phyloP scores from a whole-genome alignment of 805 yeast species.

The Zygoascus tannicola region DNA sequence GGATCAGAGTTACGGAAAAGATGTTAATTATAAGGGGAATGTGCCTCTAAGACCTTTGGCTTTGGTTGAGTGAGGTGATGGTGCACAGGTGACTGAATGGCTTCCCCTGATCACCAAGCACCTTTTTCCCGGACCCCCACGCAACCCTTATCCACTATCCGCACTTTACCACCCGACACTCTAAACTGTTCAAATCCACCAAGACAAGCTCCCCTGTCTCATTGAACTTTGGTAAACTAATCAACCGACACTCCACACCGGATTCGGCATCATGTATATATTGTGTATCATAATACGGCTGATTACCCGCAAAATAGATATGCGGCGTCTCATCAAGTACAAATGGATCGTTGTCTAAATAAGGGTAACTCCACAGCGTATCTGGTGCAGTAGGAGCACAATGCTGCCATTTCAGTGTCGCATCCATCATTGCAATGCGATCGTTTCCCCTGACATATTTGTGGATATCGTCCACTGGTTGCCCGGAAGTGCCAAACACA shows the following conservation, averaged over 20 bases:
- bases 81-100: too few relatives aligned
- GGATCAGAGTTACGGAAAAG: slow-evolving; percentile 53
- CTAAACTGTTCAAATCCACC: slow-evolving; percentile 48
- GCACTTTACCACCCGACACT: slow-evolving; percentile 40
- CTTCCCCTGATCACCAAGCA: too few relatives aligned
- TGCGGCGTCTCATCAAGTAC: slow-evolving; percentile 69
- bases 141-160: background rate
- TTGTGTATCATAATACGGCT: slow-evolving; percentile 43
- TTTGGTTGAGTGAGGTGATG: too few relatives aligned
- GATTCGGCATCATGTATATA: slow-evolving; percentile 29
- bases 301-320: slow-evolving; percentile 81
- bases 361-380: slow-evolving; percentile 86
- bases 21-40: slow-evolving; percentile 44
- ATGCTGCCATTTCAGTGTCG: slow-evolving; percentile 74
- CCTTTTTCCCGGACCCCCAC: too few relatives aligned
- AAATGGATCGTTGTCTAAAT: slow-evolving; percentile 68
- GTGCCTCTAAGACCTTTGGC: slow-evolving; percentile 33
- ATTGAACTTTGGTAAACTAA: slow-evolving; percentile 64
- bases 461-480: slow-evolving; percentile 66
- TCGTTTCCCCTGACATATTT: slow-evolving; percentile 47
- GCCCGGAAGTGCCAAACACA: slow-evolving; percentile 73
- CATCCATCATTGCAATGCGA: slow-evolving; percentile 49
- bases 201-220: slow-evolving; percentile 56
- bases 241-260: slow-evolving; percentile 36
- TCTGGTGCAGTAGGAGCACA: slow-evolving; percentile 94